phyloP scores from a whole-genome alignment of 805 yeast genomes.

The Cyberlindnera lachancei region DNA sequence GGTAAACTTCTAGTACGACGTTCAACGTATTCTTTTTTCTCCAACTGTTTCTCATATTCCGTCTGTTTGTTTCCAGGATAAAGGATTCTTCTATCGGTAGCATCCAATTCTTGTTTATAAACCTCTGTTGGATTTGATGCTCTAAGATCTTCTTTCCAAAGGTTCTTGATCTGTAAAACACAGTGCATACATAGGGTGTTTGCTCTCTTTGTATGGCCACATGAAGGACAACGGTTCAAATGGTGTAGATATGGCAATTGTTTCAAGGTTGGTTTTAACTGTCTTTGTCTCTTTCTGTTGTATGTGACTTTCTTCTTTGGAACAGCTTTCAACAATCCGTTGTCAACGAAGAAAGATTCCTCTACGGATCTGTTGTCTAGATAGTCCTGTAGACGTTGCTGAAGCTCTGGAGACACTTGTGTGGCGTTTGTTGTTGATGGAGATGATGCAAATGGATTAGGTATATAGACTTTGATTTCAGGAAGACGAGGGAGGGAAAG shows the following conservation, averaged over 20 bases:
- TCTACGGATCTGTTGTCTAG: slow-evolving; percentile 18
- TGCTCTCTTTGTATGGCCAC: slow-evolving; percentile 87
- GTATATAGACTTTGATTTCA: slow-evolving; percentile 19
- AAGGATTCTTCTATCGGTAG: slow-evolving; percentile 53
- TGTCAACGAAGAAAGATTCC: slow-evolving; percentile 40
- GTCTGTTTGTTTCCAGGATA: slow-evolving; percentile 67
- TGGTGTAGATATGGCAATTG: slow-evolving; percentile 70
- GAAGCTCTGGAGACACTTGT: slow-evolving; percentile 7
- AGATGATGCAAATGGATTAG: slow-evolving; percentile 14
- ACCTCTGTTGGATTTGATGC: slow-evolving; percentile 18
- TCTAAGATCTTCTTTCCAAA: slow-evolving; percentile 50
- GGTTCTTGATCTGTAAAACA: slow-evolving; percentile 67
- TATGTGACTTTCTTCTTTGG: slow-evolving; percentile 93
- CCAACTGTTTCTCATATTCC: slow-evolving; percentile 35
- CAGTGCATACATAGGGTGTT: slow-evolving; percentile 93
- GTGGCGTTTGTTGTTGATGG: slow-evolving; percentile 1
- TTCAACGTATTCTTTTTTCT: slow-evolving; percentile 48
- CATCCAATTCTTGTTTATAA: slow-evolving; percentile 32
- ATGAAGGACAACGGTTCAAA: slow-evolving; percentile 87
- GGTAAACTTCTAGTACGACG: slow-evolving; percentile 51
- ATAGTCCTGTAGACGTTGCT: slow-evolving; percentile 25
- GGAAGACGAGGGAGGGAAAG: slow-evolving; percentile 20
- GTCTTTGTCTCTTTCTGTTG: slow-evolving; percentile 75
- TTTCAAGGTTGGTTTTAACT: slow-evolving; percentile 75
- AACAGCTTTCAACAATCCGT: slow-evolving; percentile 78